Evolutionary conservation across 1,139 yeast species (phyloP), one percentile per base, ranked within the genome.

Genomic region (Entelexis sorbosivorans): DNA sequence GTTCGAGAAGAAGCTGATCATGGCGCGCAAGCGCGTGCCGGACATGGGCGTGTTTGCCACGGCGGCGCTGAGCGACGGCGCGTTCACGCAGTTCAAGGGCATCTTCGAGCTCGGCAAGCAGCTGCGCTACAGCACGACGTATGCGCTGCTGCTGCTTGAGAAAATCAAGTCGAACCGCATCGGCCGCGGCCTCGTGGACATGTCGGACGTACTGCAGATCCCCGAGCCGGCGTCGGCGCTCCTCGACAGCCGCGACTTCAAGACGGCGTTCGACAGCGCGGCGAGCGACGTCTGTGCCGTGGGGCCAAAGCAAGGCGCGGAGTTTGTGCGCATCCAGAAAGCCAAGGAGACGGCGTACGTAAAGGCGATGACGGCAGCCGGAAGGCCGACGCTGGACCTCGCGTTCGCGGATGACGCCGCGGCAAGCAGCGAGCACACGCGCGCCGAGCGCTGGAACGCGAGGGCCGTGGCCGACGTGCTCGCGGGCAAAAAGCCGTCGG

Each of bases 51-150:
- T 68, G 44, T 69, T 72, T 60, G 62, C 78, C 28, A 63, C 67
- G 38, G 66, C 66, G 29, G 83, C 84, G 0, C 79, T 81, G 59
- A 73, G 77, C 19, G 68, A 71, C 19, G 72, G 73, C 13, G 72
- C 80, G 0, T 82, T 72, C 63, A 78, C 78, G 52, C 85, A 84
- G 61, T 63, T 84, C 29, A 74, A 74, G 47, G 79, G 84, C 11
- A 77, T 84, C 59, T 62, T 80, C 33, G 75, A 75, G 29, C 60
- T 68, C 33, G 61, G 64, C 11, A 46, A 53, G 13, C 57, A 58
- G 38, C 52, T 67, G 47, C 52, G 51, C 9, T 44, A 45, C 26
- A 64, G 68, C 47, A 50, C 67, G 44, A 56, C 59, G 19, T 44
- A 53, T 9, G 55, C 56, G 2, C 49, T 61, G 17, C 36, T 54